Evolutionary conservation across 2,329 filamentous ascomycete species (phyloP), one percentile per base, ranked within the genome.

Genomic region (Catunica adiposa): DNA sequence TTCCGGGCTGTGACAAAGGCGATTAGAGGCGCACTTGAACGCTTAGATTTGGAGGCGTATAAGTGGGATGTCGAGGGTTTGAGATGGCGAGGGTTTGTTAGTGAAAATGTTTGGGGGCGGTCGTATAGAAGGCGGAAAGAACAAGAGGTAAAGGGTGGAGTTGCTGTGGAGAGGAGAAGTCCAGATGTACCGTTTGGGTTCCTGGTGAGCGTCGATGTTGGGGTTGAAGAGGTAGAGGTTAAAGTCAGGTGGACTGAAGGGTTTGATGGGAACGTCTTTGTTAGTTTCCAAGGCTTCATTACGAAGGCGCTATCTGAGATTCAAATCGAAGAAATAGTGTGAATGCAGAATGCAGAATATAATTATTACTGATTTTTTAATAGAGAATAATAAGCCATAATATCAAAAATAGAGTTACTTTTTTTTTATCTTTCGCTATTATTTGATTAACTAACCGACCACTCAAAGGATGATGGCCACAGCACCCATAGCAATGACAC

Each of bases 221-320:
- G 48, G 6, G 7, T 51, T 1, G 47, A 56, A 0, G 34, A 55
- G 8, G 38, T 17, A 7, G 51, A 17, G 5, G 53, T 59, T n/a
- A 40, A 17, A 11, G 53, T 54, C 31, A 40, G 58, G 11, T 94
- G 87, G 89, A 64, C 87, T 0, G 81, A 86, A 62, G 90, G 92
- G 0, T 72, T 74, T 4, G 85, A 94, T 61, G 71, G 77, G 17
- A 74, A 82, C 0, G 64, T 92, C 0, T 95, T 90, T 67, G 86
- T 94, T 68, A 96, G 89, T 65, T 88, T 98, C 60, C 84, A 82
- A 59, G 89, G 87, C 0, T 88, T 89, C 71, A 60, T 94, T 47
- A 85, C 81, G 66, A 54, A 46, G 17, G 47, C 31, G 11, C 8
- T 44, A n/a, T n/a, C 2, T n/a, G 20, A 2, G 9, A n/a, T 22